Conservation (phyloP, 148 eudicot species). For the Vaccinium darrowii region DNA sequence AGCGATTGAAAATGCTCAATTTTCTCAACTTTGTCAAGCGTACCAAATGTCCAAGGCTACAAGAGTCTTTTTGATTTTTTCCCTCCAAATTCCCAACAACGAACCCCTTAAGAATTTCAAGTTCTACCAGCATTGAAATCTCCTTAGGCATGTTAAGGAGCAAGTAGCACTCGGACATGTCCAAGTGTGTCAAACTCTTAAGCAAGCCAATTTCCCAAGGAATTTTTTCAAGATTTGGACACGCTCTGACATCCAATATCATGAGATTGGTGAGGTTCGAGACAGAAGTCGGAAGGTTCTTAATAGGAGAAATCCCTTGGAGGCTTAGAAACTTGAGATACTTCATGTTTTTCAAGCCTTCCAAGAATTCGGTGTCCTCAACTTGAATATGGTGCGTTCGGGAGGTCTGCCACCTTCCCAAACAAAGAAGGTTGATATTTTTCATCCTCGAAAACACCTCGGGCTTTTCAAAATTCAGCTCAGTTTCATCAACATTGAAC, state of each 20-base stretch:
- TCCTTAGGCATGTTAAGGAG: constrained; percentile 33
- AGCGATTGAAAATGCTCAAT: constrained; percentile 27
- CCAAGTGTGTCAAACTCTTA: constrained; percentile 27
- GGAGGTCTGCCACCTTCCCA: neutral
- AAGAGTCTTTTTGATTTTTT: neutral
- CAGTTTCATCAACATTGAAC: too few species aligned
- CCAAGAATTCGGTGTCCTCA: constrained; percentile 20
- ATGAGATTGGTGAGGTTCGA: constrained; percentile 21
- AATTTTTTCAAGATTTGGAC: constrained; percentile 35
- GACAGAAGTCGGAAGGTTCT: constrained; percentile 23
- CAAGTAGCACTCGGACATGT: constrained; percentile 24
- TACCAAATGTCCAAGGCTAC: constrained; percentile 30
- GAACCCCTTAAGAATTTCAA: constrained; percentile 44
- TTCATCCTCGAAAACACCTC: too few species aligned
- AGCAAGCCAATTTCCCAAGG: constrained; percentile 33
- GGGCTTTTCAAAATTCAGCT: too few species aligned
- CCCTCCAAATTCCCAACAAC: constrained; percentile 18
- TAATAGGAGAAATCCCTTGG: constrained; percentile 38
- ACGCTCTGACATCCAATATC: constrained; percentile 38
- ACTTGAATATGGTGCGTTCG: constrained; percentile 35
- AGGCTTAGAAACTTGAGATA: constrained; percentile 38
- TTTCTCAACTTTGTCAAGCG: constrained; percentile 21
- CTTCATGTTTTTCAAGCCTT: constrained; percentile 18
- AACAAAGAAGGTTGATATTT: neutral
- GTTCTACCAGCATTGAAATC: constrained; percentile 18